A percentile compares a stretch with the other conserved stretches of the same genome.
These are phyloP conservation scores for Mycena galericulata DNA, from an alignment of 768 basidiomycete genomes.

Conservation along the genomic window DNA sequence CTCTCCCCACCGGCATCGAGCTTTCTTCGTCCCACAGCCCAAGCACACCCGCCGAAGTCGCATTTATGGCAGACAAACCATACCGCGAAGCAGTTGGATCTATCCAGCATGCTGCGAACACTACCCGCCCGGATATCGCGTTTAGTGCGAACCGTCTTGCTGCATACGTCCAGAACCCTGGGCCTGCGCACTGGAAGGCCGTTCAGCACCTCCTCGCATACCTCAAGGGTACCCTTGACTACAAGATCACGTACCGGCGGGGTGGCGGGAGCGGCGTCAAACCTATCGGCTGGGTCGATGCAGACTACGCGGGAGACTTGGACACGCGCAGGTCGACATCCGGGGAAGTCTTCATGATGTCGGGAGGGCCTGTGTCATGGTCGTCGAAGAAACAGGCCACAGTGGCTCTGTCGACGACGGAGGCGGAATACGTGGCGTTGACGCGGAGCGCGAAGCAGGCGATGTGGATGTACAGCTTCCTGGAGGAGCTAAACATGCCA, in stretches of 20 bases:
- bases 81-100: constrained; percentile 40
- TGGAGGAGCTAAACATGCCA: constrained; percentile 39
- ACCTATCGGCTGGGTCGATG: constrained; percentile 32
- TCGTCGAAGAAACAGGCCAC: too few relatives aligned
- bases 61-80: constrained; percentile 41
- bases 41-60: constrained; percentile 7
- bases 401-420: too few relatives aligned
- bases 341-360: too few relatives aligned
- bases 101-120: constrained; percentile 38
- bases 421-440: too few relatives aligned
- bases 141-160: constrained; percentile 37
- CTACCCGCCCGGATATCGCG: constrained; percentile 42
- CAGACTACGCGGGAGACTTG: constrained; percentile 21
- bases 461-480: too few relatives aligned
- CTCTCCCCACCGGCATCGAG: constrained; percentile 34
- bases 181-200: constrained; percentile 49
- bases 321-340: too few relatives aligned
- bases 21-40: constrained; percentile 23
- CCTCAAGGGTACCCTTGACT: too few relatives aligned
- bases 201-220: constrained; percentile 49
- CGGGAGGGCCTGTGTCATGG: too few relatives aligned
- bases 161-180: constrained; percentile 40
- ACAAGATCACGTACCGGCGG: too few relatives aligned
- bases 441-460: too few relatives aligned
- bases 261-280: constrained; percentile 1